Conservation (phyloP, 2,329 filamentous ascomycete genomes). For the Simplicillium sp. region DNA sequence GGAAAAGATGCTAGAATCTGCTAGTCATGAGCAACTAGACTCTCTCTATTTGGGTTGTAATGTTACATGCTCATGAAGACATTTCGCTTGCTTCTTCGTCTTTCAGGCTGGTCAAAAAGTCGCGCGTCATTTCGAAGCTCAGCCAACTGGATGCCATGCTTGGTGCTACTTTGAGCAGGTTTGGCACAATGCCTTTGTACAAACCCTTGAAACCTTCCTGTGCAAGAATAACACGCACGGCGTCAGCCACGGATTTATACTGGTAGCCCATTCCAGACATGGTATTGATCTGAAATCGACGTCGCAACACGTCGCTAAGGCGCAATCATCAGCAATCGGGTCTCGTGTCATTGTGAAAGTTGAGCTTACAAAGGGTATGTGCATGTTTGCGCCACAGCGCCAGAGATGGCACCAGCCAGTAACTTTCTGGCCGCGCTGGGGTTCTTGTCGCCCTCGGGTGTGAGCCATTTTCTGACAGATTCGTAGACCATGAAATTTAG, state of each 20-base stretch:
- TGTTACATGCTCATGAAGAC: not conserved
- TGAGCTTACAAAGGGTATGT: slow-evolving; percentile 88
- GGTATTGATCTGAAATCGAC: slow-evolving; percentile 96
- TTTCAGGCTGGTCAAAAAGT: slow-evolving; percentile 64
- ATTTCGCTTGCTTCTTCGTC: slow-evolving; percentile 22
- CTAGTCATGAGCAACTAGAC: no score
- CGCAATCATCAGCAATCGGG: slow-evolving; percentile 13
- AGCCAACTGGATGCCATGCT: slow-evolving; percentile 99
- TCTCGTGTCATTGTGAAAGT: not conserved
- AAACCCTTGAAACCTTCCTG: slow-evolving; percentile 79
- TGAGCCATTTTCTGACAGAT: slow-evolving; percentile 72
- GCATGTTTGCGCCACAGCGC: slow-evolving; percentile 91
- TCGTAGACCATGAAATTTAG: slow-evolving; percentile 99
- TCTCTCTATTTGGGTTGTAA: no score
- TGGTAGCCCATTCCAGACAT: slow-evolving; percentile 98
- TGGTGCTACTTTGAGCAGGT: slow-evolving; percentile 91
- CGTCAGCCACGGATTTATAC: slow-evolving; percentile 81
- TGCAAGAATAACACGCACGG: slow-evolving; percentile 68
- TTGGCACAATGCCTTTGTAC: slow-evolving; percentile 94
- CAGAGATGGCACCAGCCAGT: slow-evolving; percentile 84
- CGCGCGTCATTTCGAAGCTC: slow-evolving; percentile 88
- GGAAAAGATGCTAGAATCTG: no score
- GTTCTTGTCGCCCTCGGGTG: slow-evolving; percentile 77
- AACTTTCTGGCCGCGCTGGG: slow-evolving; percentile 74
- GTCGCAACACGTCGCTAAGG: slow-evolving; percentile 73